Percentiles rank a stretch among this genome's conserved stretches.
These are phyloP conservation scores for Boechera stricta DNA, from an alignment of 345 rosid species.

Conservation along the genomic window DNA sequence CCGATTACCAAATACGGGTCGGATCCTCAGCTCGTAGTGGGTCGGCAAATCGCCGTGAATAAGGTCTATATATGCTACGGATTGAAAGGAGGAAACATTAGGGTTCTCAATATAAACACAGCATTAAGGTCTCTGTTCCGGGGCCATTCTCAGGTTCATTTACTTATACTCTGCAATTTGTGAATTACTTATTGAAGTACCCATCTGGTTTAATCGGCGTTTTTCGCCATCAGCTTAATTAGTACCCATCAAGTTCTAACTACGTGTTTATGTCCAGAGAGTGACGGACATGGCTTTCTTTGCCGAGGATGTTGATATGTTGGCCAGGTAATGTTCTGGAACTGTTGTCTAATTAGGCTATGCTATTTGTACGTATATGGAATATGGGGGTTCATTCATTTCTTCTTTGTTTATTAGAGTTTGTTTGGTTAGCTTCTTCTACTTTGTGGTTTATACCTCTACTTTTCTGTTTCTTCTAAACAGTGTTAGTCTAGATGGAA, in stretches of 20 bases:
- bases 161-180: neutral
- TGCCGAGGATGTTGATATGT: constrained; percentile 88
- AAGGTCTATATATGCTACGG: constrained; percentile 83
- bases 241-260: constrained; percentile 10
- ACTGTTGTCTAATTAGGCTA: neutral
- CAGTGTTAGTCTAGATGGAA: constrained; percentile 84
- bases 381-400: neutral
- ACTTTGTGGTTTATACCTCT: constrained; percentile 11
- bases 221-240: neutral
- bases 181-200: constrained; percentile 8
- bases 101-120: constrained; percentile 84
- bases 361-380: neutral
- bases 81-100: constrained; percentile 76
- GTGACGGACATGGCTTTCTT: constrained; percentile 94
- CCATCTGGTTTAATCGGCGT: constrained; percentile 7
- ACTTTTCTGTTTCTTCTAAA: constrained; percentile 31
- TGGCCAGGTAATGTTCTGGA: constrained; percentile 72
- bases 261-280: constrained; percentile 53
- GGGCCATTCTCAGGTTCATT: constrained; percentile 76
- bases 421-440: constrained; percentile 7
- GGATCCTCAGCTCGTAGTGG: constrained; percentile 81
- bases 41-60: constrained; percentile 87
- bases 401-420: neutral
- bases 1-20: constrained; percentile 91
- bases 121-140: constrained; percentile 82